Conservation (phyloP, 345 rosid species). For the Citrus inodora region DNA sequence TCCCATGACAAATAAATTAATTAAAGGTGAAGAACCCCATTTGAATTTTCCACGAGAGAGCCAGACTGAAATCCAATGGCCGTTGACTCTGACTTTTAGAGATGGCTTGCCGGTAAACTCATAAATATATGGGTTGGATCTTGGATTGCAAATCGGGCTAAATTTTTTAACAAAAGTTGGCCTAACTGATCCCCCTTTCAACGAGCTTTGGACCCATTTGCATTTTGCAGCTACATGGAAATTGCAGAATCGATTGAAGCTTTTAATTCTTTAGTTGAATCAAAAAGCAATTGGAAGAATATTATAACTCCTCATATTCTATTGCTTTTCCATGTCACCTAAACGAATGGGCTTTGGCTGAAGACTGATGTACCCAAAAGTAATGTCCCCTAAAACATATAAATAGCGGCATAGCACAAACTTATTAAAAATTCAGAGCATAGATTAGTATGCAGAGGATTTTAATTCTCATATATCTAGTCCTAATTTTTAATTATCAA, state of each 20-base stretch:
- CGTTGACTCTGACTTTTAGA: neutral
- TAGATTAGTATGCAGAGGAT: too few relatives aligned
- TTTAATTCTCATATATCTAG: too few relatives aligned
- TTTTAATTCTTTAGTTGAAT: neutral
- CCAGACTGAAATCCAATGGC: neutral
- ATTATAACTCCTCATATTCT: neutral
- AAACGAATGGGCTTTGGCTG: neutral
- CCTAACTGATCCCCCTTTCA: neutral
- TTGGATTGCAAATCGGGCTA: too few relatives aligned
- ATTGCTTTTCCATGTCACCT: neutral
- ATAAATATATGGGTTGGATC: too few relatives aligned
- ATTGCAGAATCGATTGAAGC: neutral
- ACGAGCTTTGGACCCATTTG: neutral
- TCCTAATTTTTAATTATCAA: too few relatives aligned
- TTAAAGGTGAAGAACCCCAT: neutral
- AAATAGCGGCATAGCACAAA: too few relatives aligned
- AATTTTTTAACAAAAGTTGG: neutral
- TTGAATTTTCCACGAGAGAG: neutral
- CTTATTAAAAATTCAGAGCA: too few relatives aligned
- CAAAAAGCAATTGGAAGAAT: neutral
- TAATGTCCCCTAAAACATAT: neutral
- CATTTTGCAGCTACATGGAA: neutral
- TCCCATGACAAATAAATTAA: neutral
- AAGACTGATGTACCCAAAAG: neutral
- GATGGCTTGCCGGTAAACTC: neutral